Percentiles rank a stretch among this genome's conserved stretches.
phyloP scores from a whole-genome alignment of 2,329 filamentous ascomycete species.

The Atkinsonella hypoxylon region DNA sequence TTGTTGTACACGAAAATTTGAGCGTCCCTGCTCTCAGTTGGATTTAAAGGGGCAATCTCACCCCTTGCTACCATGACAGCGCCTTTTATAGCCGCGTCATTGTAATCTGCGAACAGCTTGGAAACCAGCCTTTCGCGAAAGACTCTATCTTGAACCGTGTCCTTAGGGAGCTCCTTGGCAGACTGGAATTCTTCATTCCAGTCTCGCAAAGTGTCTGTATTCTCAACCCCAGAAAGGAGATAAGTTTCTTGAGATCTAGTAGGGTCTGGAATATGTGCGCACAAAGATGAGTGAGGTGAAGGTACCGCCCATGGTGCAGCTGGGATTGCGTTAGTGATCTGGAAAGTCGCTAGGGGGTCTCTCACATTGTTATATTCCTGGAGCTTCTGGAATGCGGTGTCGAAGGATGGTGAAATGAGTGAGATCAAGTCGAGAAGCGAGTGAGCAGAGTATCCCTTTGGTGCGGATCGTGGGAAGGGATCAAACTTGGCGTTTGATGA shows the following conservation, averaged over 20 bases:
- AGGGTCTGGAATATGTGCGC: conserved; percentile 67
- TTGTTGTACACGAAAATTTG: conserved; percentile 99
- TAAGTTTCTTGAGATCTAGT: conserved; percentile 89
- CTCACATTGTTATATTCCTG: conserved; percentile 76
- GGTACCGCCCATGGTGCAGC: conserved; percentile 87
- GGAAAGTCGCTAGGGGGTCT: conserved; percentile 85
- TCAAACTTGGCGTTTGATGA: conserved; percentile 94
- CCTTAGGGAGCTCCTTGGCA: conserved; percentile 84
- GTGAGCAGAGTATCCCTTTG: conserved; percentile 70
- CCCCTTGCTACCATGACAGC: conserved; percentile 86
- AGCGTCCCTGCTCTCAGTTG: conserved; percentile 81
- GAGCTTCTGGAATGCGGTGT: conserved; percentile 60
- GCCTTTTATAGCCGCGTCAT: conserved; percentile 84
- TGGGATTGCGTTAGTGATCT: conserved; percentile 89
- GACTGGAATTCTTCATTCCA: conserved; percentile 99
- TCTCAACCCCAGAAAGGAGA: conserved; percentile 80
- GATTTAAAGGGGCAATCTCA: conserved; percentile 87
- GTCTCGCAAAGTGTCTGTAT: conserved; percentile 85
- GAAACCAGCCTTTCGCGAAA: conserved; percentile 89
- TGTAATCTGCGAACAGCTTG: conserved; percentile 96
- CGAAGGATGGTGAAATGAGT: conserved; percentile 74
- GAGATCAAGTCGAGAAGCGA: conserved; percentile 73
- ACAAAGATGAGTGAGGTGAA: conserved; percentile 48
- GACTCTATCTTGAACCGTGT: conserved; percentile 87
- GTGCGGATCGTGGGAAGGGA: conserved; percentile 64